Base-by-base conservation (phyloP, 768 basidiomycete species). In the Pleurotus sapidus region DNA sequence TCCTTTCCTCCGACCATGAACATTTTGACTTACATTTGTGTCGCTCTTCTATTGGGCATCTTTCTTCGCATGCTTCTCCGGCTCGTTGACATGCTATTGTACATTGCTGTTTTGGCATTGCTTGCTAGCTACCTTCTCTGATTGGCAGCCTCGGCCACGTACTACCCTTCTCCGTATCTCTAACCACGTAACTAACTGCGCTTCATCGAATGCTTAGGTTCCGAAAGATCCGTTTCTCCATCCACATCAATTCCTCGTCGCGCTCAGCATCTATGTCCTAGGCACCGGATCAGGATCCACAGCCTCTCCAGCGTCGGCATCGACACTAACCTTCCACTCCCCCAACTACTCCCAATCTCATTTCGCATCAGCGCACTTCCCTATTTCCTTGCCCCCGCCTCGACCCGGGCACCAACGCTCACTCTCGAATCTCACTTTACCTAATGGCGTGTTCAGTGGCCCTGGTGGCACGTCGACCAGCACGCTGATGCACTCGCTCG, bases 141-240 rank as follows among this genome's bases (percentile, higher is more conserved):
- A 54, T 20, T 24, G 30, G 30, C 30, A 34, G 15, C 17, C 49
- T 30, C 9, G 8, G 34, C 23, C n/a, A 17, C 15, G 17, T 50
- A n/a, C 38, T 30, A 7, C 27, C 12, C 17, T 30, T 34, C 15
- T 37, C 15, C 17, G 18, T 37, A 17, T 17, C 38, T n/a, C 8
- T 6, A 1, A 17, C 3, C n/a, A n/a, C 14, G n/a, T n/a, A 2
- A 50, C 27, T 24, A 11, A 50, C 15, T 50, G 15, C 12, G 18
- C 24, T n/a, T 34, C 20, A 48, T 45, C 30, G 30, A 34, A 11
- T 34, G 30, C 9, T n/a, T 25, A 54, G 51, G 72, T 86, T 38
- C 87, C 91, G 2, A 87, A 86, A 67, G 92, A 93, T 67, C 91
- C 92, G 1, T 92, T 94, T 65, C 72, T 89, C 46, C 81, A 90